These are phyloP conservation scores for Yarrowia sp. DNA, from an alignment of 805 yeast species.

Conservation along the genomic window DNA sequence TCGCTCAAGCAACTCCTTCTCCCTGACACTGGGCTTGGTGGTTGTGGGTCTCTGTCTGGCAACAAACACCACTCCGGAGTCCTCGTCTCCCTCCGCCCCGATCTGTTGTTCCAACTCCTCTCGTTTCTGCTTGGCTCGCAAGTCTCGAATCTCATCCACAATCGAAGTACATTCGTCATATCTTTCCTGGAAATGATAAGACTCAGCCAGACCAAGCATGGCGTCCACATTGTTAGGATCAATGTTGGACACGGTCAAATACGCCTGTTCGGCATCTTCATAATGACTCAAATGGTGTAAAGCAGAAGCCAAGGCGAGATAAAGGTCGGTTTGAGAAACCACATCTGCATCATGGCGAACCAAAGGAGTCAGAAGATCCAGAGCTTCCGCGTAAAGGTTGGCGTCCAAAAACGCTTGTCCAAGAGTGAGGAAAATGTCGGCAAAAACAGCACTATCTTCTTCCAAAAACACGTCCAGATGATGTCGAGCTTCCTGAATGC, in stretches of 20 bases:
- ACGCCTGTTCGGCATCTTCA: constrained; percentile 35
- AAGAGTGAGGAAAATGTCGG: constrained; percentile 72
- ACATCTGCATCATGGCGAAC: constrained; percentile 38
- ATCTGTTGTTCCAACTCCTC: neutral
- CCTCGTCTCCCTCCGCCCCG: constrained; percentile 2
- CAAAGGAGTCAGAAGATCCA: constrained; percentile 61
- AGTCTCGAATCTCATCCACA: constrained; percentile 33
- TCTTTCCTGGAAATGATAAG: constrained; percentile 48
- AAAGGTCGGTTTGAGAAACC: neutral
- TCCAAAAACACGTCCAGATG: constrained; percentile 63
- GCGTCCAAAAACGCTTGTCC: constrained; percentile 69
- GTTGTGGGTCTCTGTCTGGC: constrained; percentile 4
- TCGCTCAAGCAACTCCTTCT: constrained; percentile 53
- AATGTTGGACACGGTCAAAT: constrained; percentile 30
- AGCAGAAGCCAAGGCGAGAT: constrained; percentile 45
- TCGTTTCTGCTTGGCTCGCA: constrained; percentile 29
- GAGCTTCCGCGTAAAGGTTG: constrained; percentile 72
- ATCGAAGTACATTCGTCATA: constrained; percentile 36
- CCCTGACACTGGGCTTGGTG: constrained; percentile 38
- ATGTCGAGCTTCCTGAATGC: constrained; percentile 60
- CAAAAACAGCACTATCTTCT: constrained; percentile 56
- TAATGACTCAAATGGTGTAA: constrained; percentile 67
- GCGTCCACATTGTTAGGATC: constrained; percentile 65
- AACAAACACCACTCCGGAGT: constrained; percentile 14
- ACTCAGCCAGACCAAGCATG: constrained; percentile 76